A percentile compares a stretch with the other conserved stretches of the same genome.
These are phyloP conservation scores for Skeletonema costatum DNA, from an alignment of 108 stramenopile species.

Conservation along the genomic window DNA sequence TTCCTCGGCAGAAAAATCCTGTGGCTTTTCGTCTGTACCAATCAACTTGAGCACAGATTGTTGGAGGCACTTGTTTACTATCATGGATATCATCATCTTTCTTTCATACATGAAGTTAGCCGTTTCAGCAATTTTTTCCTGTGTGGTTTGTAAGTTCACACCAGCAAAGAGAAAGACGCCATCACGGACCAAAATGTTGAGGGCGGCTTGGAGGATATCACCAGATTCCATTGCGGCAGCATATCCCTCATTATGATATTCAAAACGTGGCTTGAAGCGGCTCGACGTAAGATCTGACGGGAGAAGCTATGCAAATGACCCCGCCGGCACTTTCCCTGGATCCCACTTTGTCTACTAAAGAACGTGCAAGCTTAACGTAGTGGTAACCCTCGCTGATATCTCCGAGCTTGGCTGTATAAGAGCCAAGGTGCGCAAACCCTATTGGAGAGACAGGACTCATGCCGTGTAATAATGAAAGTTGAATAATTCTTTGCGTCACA, in stretches of 20 bases:
- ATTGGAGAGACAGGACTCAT: constrained; percentile 11
- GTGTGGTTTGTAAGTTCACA: neutral
- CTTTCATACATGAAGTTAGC: neutral
- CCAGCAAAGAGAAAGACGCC: neutral
- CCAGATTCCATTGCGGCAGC: constrained; percentile 14
- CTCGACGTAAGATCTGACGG: neutral
- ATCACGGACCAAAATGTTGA: neutral
- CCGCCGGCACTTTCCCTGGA: constrained; percentile 8
- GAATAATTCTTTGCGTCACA: constrained; percentile 5
- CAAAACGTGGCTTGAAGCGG: constrained; percentile 2
- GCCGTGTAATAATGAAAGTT: constrained; percentile 8
- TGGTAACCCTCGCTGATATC: constrained; percentile 9
- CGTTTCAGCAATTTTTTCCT: neutral
- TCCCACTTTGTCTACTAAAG: constrained; percentile 3
- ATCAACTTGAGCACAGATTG: neutral
- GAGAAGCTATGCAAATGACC: neutral
- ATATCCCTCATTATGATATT: constrained; percentile 2
- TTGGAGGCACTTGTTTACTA: neutral
- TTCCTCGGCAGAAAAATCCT: neutral
- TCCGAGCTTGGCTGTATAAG: neutral
- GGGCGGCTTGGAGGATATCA: neutral
- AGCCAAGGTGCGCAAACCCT: constrained; percentile 18
- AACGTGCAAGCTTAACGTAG: constrained; percentile 1
- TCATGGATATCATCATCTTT: neutral
- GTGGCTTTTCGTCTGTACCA: neutral